Evolutionary conservation across 1,284 basidiomycete species (phyloP).

Genomic region (Garcileccinum viscosum): DNA sequence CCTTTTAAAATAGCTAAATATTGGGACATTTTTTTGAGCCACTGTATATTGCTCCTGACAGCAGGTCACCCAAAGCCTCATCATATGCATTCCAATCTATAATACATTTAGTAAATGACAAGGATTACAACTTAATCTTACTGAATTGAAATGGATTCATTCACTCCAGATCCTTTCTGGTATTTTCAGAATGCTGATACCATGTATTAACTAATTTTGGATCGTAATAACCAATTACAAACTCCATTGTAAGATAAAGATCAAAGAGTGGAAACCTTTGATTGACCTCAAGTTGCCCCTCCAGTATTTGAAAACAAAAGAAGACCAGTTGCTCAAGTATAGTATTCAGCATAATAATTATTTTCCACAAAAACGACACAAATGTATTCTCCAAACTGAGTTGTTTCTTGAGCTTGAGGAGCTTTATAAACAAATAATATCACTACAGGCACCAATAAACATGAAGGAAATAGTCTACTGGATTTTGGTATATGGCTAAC

Average conservation of each 20-base stretch:
- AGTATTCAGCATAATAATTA: background rate
- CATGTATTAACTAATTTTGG: background rate
- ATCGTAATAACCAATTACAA: background rate
- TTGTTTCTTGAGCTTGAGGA: background rate
- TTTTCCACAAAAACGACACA: background rate
- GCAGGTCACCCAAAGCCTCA: background rate
- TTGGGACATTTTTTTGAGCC: too few relatives aligned
- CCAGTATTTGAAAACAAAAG: background rate
- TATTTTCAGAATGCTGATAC: background rate
- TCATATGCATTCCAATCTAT: conserved; percentile 1
- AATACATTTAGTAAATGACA: background rate
- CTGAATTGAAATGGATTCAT: background rate
- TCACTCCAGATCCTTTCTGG: background rate
- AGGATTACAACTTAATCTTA: too few relatives aligned
- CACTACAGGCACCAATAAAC: too few relatives aligned
- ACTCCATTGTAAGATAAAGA: background rate
- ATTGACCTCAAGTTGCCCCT: background rate
- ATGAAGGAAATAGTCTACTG: too few relatives aligned
- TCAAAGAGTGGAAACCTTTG: background rate
- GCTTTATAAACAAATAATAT: too few relatives aligned
- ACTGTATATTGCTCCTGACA: too few relatives aligned
- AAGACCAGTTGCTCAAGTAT: background rate
- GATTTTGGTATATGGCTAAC: too few relatives aligned
- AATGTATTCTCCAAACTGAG: background rate
- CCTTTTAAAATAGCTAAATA: too few relatives aligned